Percentiles rank a stretch among this genome's conserved stretches.
These are phyloP conservation scores for Magnolia kwangsiensis DNA, from an alignment of 164 flowering plant species.

Conservation along the genomic window DNA sequence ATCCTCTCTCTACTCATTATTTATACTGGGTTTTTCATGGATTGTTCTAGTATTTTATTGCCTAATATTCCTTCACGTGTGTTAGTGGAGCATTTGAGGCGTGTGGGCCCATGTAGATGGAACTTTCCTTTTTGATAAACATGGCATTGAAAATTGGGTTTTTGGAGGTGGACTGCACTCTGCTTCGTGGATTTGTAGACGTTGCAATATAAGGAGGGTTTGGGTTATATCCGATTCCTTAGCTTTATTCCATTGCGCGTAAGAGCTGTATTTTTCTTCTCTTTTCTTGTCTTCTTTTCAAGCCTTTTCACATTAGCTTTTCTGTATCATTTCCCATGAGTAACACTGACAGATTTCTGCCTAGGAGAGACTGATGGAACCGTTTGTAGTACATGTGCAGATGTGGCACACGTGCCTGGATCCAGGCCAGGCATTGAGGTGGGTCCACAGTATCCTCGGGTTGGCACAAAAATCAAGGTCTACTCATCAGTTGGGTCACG, in stretches of 20 bases:
- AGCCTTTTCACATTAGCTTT: constrained; percentile 10
- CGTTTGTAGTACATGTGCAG: too few relatives aligned
- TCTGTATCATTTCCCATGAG: neutral
- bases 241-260: constrained; percentile 16
- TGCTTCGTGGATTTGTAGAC: neutral
- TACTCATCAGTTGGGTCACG: too few relatives aligned
- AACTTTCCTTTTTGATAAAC: constrained; percentile 10
- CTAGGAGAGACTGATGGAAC: too few relatives aligned
- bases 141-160: constrained; percentile 1
- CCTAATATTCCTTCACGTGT: neutral
- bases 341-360: too few relatives aligned
- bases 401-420: too few relatives aligned
- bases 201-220: neutral
- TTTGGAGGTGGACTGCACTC: constrained; percentile 10
- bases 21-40: neutral
- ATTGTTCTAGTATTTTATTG: neutral
- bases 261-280: neutral
- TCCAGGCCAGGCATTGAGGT: too few relatives aligned
- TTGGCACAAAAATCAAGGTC: too few relatives aligned
- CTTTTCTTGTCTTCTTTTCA: neutral
- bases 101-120: constrained; percentile 8
- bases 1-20: neutral
- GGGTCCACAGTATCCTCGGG: too few relatives aligned
- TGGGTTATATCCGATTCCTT: constrained; percentile 6
- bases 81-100: constrained; percentile 11